phyloP scores from a whole-genome alignment of 2,329 filamentous ascomycete genomes.

The Apiospora aurea region DNA sequence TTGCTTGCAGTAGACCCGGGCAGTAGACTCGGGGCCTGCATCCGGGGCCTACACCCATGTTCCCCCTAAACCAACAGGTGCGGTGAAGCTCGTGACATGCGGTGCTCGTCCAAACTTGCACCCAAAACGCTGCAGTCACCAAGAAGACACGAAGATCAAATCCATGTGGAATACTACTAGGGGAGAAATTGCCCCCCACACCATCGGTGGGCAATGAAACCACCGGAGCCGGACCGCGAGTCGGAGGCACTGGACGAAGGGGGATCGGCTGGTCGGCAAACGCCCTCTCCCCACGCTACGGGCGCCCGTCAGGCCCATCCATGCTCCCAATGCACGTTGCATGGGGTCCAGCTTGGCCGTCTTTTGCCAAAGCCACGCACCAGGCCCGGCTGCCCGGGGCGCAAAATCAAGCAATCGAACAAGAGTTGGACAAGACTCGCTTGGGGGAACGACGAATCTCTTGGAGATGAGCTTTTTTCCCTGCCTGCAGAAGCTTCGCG shows the following conservation, averaged over 20 bases:
- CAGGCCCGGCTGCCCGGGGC: background rate
- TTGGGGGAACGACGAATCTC: background rate
- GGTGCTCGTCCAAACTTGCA: background rate
- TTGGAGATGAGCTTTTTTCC: background rate
- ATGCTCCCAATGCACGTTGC: background rate
- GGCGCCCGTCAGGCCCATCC: background rate
- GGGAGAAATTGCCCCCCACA: conserved; percentile 4
- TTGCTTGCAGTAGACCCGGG: background rate
- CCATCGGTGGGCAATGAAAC: conserved; percentile 14
- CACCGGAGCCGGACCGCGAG: conserved; percentile 18
- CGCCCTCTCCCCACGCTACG: conserved; percentile 5
- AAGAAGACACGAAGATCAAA: background rate
- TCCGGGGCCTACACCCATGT: background rate
- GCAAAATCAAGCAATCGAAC: conserved; percentile 6
- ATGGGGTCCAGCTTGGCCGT: background rate
- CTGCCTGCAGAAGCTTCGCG: background rate
- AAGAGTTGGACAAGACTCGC: background rate
- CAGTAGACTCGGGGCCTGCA: conserved; percentile 9
- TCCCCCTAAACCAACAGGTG: background rate
- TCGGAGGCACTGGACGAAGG: conserved; percentile 16
- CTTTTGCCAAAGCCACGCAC: background rate
- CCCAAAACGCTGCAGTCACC: background rate
- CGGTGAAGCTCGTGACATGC: background rate
- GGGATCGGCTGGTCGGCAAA: background rate
- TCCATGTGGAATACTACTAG: background rate